Conservation (phyloP, 2,329 filamentous ascomycete species). For the Pseudocercospora macadamiae region DNA sequence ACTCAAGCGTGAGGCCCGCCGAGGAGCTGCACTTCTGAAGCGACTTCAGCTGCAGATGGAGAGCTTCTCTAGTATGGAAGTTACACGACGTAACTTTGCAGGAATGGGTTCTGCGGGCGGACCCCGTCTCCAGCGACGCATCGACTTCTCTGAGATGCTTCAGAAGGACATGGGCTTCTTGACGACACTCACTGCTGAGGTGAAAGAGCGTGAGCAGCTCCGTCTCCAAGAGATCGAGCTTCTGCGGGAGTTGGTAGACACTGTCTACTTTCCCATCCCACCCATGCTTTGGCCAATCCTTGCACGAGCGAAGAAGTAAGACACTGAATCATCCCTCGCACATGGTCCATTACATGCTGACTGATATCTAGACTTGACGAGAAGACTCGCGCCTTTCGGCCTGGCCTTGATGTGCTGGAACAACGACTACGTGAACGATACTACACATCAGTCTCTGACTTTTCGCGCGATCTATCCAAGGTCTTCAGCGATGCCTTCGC, state of each 20-base stretch:
- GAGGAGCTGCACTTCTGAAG: constrained; percentile 89
- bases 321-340: constrained; percentile 32
- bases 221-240: constrained; percentile 78
- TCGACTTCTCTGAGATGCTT: constrained; percentile 81
- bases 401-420: constrained; percentile 57
- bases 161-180: constrained; percentile 78
- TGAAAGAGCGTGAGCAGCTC: constrained; percentile 74
- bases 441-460: constrained; percentile 64
- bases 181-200: constrained; percentile 67
- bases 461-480: constrained; percentile 60
- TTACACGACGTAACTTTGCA: constrained; percentile 93
- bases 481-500: constrained; percentile 59
- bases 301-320: constrained; percentile 80
- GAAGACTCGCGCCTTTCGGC: constrained; percentile 56
- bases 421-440: constrained; percentile 57
- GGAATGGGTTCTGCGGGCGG: constrained; percentile 87
- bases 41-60: constrained; percentile 93
- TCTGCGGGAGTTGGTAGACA: constrained; percentile 79
- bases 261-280: constrained; percentile 86
- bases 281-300: constrained; percentile 76
- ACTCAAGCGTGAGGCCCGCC: constrained; percentile 86
- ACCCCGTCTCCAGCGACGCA: constrained; percentile 74
- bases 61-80: constrained; percentile 95
- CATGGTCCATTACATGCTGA: constrained; percentile 46
- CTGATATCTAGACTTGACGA: constrained; percentile 59